Conservation (phyloP, 2,329 filamentous ascomycete genomes). For the Ophiosphaerella narmari region DNA sequence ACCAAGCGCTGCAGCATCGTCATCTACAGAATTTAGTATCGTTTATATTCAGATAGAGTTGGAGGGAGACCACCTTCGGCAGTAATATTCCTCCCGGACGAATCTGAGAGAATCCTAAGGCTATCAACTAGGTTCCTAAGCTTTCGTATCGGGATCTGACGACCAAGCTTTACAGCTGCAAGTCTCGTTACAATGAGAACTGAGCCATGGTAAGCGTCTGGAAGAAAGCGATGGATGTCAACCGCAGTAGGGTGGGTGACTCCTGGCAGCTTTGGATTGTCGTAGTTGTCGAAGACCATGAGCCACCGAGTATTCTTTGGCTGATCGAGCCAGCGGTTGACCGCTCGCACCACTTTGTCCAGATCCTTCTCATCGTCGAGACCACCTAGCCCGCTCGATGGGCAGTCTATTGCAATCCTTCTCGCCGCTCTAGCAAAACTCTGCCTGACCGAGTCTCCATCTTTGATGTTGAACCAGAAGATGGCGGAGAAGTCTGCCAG, state of each 20-base stretch:
- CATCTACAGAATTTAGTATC: too few species aligned
- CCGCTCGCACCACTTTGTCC: conserved; percentile 15
- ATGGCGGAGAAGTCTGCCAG: conserved; percentile 45
- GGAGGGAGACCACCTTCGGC: too few species aligned
- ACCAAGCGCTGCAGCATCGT: conserved; percentile 25
- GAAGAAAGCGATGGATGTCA: background rate
- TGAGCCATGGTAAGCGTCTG: background rate
- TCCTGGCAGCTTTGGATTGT: conserved; percentile 40
- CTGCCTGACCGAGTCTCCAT: conserved; percentile 35
- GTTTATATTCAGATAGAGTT: too few species aligned
- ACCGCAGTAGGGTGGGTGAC: background rate
- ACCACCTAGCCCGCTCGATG: conserved; percentile 26
- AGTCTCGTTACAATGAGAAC: background rate
- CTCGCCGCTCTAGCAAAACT: conserved; percentile 33
- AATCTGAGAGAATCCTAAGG: conserved; percentile 1
- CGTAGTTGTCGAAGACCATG: conserved; percentile 51
- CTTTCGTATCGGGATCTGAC: conserved; percentile 6
- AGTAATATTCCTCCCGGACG: conserved; percentile 1
- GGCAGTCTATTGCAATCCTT: conserved; percentile 23
- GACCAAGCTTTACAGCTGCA: background rate
- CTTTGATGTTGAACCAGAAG: conserved; percentile 52
- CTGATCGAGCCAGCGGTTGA: conserved; percentile 47
- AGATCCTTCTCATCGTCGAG: conserved; percentile 32
- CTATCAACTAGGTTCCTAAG: conserved; percentile 2
- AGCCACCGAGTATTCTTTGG: conserved; percentile 48